Evolutionary conservation across 192 early-diverging fungal genomes (phyloP), one percentile per base, ranked within the genome.

Genomic region (Coemansia sp.): DNA sequence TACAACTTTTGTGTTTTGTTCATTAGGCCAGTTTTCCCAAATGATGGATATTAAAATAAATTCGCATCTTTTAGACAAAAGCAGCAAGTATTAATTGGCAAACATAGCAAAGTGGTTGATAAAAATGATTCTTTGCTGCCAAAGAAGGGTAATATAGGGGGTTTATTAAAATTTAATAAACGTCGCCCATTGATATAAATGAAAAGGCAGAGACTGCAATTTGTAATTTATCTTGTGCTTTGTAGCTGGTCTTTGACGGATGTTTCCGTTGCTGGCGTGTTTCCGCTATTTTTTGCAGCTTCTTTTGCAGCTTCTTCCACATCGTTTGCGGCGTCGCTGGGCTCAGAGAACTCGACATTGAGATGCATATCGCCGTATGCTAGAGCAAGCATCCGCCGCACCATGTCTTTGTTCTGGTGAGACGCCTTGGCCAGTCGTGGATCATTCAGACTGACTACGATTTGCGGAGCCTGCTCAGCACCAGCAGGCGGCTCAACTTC

Each of bases 361-460:
- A 78, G 62, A 5, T 50, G 41, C 5, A 37, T 21, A 39, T 65
- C 69, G 55, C 70, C 75, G 12, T 65, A 72, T 7, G 62, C 59
- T 37, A 66, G 12, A 2, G 69, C 69, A 61, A 78, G 41, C 19
- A 72, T 17, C 14, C 55, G 37, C 15, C 61, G 75, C 58, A 78
- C 47, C 58, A 63, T 55, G 12, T 78, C 75, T 48, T 64, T 43
- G 50, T 57, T 60, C 17, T 48, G 51, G 17, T 39, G 39, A 10
- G 60, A 41, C 8, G 29, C 38, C 15, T 35, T 48, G 21, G 35
- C 50, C 24, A 72, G 55, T 24, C 10, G n/a, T 2, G 75, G 69
- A 39, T 78, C 75, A 11, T 62, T 69, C 8, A 78, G 53, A 8
- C 45, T 64, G 15, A 78, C 35, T 19, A 78, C 70, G 2, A 78